These are phyloP conservation scores for Aspergillus pseudotamarii DNA, from an alignment of 2,329 filamentous ascomycete genomes.

Conservation along the genomic window DNA sequence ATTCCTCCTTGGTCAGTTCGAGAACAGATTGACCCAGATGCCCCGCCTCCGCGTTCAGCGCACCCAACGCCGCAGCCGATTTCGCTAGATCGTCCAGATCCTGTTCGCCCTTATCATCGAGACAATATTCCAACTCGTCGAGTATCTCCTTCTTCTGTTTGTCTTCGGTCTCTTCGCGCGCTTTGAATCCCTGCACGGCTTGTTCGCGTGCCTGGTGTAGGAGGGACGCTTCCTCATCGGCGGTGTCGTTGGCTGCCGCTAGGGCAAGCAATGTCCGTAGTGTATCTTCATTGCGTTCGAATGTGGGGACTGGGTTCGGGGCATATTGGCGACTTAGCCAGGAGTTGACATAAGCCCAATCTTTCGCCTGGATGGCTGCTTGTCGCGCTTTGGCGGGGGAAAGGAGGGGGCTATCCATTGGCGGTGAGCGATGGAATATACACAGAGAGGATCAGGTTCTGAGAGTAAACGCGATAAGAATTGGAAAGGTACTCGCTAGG, in stretches of 20 bases:
- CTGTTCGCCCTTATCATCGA: constrained; percentile 56
- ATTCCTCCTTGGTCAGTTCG: constrained; percentile 57
- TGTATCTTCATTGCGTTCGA: constrained; percentile 87
- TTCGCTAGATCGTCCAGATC: constrained; percentile 62
- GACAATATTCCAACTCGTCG: constrained; percentile 55
- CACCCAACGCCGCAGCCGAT: constrained; percentile 54
- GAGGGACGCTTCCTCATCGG: constrained; percentile 47
- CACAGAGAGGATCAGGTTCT: too few relatives aligned
- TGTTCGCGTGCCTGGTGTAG: constrained; percentile 42
- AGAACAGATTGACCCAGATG: constrained; percentile 58
- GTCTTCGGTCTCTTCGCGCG: constrained; percentile 32
- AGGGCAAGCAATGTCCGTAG: constrained; percentile 74
- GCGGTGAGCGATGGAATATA: not conserved
- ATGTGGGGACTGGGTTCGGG: constrained; percentile 65
- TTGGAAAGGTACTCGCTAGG: constrained; percentile 5
- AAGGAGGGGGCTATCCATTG: constrained; percentile 51
- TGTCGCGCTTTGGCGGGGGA: constrained; percentile 69
- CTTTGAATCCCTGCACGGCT: constrained; percentile 35
- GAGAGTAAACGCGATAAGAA: too few relatives aligned
- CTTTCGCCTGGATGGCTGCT: constrained; percentile 79
- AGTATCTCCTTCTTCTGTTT: constrained; percentile 50
- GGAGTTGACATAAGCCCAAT: constrained; percentile 84
- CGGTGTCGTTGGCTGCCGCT: constrained; percentile 73
- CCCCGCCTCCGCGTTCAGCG: constrained; percentile 53
- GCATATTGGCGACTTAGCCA: constrained; percentile 77